A percentile compares a stretch with the other conserved stretches of the same genome.
Evolutionary conservation across 1,284 basidiomycete genomes (phyloP).

Genomic region (Abortiporus biennis): DNA sequence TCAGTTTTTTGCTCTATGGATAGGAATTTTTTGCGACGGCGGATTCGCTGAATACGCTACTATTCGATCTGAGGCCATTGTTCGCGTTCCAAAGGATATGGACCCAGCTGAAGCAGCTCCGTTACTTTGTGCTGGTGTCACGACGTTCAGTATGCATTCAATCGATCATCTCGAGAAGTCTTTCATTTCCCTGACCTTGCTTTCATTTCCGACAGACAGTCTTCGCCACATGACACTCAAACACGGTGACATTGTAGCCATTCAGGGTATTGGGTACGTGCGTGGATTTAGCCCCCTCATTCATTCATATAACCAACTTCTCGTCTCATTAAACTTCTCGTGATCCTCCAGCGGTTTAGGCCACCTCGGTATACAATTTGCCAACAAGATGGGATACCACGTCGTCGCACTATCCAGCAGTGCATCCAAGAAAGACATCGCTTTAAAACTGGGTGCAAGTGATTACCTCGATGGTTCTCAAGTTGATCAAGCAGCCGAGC

Average conservation of each 20-base stretch:
- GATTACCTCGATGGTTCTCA: slow-evolving; percentile 15
- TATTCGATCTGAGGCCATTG: slow-evolving; percentile 27
- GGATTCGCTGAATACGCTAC: slow-evolving; percentile 28
- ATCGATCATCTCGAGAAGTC: not conserved
- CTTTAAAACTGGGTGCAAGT: slow-evolving; percentile 14
- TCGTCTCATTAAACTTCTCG: not conserved
- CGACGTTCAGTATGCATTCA: slow-evolving; percentile 17
- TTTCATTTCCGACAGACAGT: slow-evolving; percentile 15
- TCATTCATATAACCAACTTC: no score
- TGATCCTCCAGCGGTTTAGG: slow-evolving; percentile 5
- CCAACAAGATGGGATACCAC: slow-evolving; percentile 9
- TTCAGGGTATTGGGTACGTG: slow-evolving; percentile 31
- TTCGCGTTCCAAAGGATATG: slow-evolving; percentile 24
- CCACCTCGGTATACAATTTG: slow-evolving; percentile 9
- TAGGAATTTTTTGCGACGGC: slow-evolving; percentile 28
- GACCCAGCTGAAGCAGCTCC: slow-evolving; percentile 32
- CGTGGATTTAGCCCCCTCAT: no score
- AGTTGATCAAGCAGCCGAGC: slow-evolving; percentile 18
- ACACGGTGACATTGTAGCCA: slow-evolving; percentile 26
- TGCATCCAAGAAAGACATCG: slow-evolving; percentile 15
- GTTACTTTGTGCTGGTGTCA: slow-evolving; percentile 31
- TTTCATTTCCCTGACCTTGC: no score
- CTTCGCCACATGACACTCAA: slow-evolving; percentile 26
- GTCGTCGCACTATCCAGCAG: slow-evolving; percentile 11
- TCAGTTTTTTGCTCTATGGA: no score